Base-by-base conservation (phyloP, 176 grass and related monocot genomes). In the Avena sativa region DNA sequence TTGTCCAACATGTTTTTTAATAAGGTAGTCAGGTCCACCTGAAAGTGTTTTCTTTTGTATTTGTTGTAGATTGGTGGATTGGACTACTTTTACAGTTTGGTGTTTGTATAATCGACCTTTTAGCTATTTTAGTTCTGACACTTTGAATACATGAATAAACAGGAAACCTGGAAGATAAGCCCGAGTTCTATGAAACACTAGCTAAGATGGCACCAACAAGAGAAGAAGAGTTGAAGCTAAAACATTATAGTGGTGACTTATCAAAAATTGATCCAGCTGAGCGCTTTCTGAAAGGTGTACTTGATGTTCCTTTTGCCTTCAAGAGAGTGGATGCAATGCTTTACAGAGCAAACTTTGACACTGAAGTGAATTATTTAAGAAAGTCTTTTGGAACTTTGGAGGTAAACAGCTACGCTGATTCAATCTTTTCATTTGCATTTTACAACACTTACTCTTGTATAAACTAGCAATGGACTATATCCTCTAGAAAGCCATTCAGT, bases 301-400 rank as follows among this genome's bases (percentile, higher is more conserved):
- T 97, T 46, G 80, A 82, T 87, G 90, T 97, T 81, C 92, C 92
- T 81, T 94, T 97, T 89, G 84, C 94, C 56, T 93, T 97, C 79
- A 87, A 97, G 76, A 94, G 94, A 91, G 91, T 94, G 69, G 90
- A 92, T 62, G 88, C 79, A 34, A 92, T 97, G 94, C 84, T 97
- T 68, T 97, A 94, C 90, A 89, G 46, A 86, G 86, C 86, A 78
- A 97, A 88, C 86, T 94, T 97, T 83, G 88, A 89, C 25, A 50
- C 83, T 65, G 88, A 94, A 76, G 71, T 92, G 57, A 82, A 89
- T 85, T 85, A 94, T 86, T 80, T 97, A 64, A 92, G 57, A 57
- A 92, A 72, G 72, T 92, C 87, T 79, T 92, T 97, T 80, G 89
- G 71, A 56, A 92, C 86, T 9, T 81, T 94, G 63, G 90, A 97